Evolutionary conservation across 805 yeast genomes (phyloP).

Genomic region (Candida namnaoensis): DNA sequence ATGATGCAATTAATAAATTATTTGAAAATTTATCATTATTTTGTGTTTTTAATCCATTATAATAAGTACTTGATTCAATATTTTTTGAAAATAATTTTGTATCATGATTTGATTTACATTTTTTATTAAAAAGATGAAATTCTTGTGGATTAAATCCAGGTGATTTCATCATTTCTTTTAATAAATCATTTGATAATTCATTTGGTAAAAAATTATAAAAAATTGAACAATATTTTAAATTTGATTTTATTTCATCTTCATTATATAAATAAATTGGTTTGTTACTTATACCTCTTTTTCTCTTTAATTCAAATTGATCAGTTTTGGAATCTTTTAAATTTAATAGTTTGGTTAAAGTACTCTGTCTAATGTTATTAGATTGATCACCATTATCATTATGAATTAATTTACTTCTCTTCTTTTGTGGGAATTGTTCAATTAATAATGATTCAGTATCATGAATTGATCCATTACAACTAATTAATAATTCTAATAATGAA

Average conservation of each 20-base stretch:
- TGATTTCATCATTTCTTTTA: conserved; percentile 30
- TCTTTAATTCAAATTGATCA: not conserved
- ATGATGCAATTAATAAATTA: conserved; percentile 30
- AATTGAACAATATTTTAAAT: conserved; percentile 43
- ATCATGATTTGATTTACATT: conserved; percentile 50
- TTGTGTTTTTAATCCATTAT: conserved; percentile 32
- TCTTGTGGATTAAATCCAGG: conserved; percentile 29
- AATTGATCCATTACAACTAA: conserved; percentile 46
- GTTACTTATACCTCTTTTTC: conserved; percentile 9
- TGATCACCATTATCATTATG: not conserved
- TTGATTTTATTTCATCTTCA: conserved; percentile 38
- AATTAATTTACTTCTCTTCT: conserved; percentile 3
- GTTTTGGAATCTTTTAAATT: conserved; percentile 5
- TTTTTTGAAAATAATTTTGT: conserved; percentile 27
- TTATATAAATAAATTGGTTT: conserved; percentile 34
- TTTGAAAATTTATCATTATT: conserved; percentile 26
- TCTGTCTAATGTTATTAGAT: too few relatives aligned
- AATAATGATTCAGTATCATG: conserved; percentile 31
- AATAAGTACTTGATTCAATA: conserved; percentile 16
- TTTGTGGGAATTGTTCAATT: conserved; percentile 20
- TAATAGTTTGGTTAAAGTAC: conserved; percentile 10
- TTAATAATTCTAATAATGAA: conserved; percentile 39
- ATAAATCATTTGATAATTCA: conserved; percentile 35
- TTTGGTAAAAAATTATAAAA: conserved; percentile 44
- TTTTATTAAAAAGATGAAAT: conserved; percentile 57